These are phyloP conservation scores for Penicillium sp. DNA, from an alignment of 2,329 filamentous ascomycete species.

Conservation along the genomic window DNA sequence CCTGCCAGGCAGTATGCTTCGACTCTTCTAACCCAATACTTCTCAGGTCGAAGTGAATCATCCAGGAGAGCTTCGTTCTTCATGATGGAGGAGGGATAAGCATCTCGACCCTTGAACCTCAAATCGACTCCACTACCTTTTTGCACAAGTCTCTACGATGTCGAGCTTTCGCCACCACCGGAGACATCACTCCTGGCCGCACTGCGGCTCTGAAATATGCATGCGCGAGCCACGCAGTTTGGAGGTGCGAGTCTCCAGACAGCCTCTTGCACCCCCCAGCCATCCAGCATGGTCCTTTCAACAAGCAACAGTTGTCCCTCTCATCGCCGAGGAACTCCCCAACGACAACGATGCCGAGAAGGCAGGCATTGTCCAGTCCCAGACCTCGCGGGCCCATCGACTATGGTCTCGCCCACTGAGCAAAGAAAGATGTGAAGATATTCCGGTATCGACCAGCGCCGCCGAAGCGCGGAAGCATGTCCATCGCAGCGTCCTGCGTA, in stretches of 20 bases:
- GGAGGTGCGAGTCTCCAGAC: conserved; percentile 19
- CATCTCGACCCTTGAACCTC: background rate
- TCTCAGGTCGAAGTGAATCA: too few relatives aligned
- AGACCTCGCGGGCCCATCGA: conserved; percentile 17
- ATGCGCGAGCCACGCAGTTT: conserved; percentile 22
- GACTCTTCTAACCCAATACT: too few relatives aligned
- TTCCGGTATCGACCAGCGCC: conserved; percentile 5
- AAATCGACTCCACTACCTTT: background rate
- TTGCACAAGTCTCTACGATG: conserved; percentile 17
- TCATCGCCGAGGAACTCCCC: conserved; percentile 23
- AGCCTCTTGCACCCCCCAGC: conserved; percentile 1
- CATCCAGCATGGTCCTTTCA: conserved; percentile 16
- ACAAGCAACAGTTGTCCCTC: conserved; percentile 6
- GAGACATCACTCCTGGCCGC: conserved; percentile 40
- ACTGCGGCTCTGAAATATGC: conserved; percentile 27
- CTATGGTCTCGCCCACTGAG: conserved; percentile 24
- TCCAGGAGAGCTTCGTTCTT: background rate
- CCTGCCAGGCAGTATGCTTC: conserved; percentile 9
- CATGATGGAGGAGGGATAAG: conserved; percentile 9
- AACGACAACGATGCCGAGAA: conserved; percentile 32
- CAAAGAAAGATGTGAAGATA: conserved; percentile 1
- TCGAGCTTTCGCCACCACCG: conserved; percentile 29
- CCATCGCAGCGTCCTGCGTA: conserved; percentile 25
- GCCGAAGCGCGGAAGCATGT: conserved; percentile 14
- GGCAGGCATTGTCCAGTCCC: conserved; percentile 33